These are phyloP conservation scores for Globisporangium paddicum DNA, from an alignment of 352 stramenopile genomes.

Conservation along the genomic window DNA sequence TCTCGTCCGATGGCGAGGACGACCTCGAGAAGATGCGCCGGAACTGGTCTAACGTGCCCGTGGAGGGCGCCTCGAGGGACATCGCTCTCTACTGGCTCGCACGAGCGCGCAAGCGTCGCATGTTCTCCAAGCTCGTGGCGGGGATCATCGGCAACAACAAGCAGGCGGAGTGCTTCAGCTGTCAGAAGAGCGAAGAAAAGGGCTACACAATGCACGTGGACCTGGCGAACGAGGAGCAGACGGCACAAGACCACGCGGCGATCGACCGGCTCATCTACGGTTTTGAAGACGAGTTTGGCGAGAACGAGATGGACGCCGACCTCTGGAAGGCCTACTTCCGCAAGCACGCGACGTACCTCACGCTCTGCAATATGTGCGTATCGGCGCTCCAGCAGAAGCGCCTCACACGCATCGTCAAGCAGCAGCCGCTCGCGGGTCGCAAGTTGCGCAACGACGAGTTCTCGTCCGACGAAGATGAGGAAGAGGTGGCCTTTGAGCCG, in stretches of 20 bases:
- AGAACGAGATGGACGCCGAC: conserved; percentile 83
- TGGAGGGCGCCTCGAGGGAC: conserved; percentile 79
- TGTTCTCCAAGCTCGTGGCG: conserved; percentile 88
- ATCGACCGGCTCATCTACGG: conserved; percentile 77
- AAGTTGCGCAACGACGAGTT: conserved; percentile 89
- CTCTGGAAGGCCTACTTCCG: conserved; percentile 97
- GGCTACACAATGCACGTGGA: conserved; percentile 82
- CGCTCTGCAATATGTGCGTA: conserved; percentile 92
- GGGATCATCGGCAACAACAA: conserved; percentile 80
- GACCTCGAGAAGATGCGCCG: conserved; percentile 85
- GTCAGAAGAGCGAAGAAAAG: conserved; percentile 60
- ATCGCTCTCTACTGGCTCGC: conserved; percentile 93
- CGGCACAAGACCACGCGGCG: conserved; percentile 61
- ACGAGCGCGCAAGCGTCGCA: conserved; percentile 89
- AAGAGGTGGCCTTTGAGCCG: conserved; percentile 85
- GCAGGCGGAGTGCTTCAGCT: conserved; percentile 79
- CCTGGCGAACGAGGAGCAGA: conserved; percentile 61
- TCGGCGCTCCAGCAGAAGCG: conserved; percentile 52
- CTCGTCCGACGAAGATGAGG: conserved; percentile 90
- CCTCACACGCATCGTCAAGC: conserved; percentile 32
- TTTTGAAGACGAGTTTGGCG: conserved; percentile 80
- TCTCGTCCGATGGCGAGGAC: conserved; percentile 91
- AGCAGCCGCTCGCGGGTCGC: conserved; percentile 5
- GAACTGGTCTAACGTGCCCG: conserved; percentile 80
- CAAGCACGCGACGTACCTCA: conserved; percentile 91